Percentiles rank a stretch among this genome's conserved stretches.
These are phyloP conservation scores for Leccinum aurantiacum DNA, from an alignment of 768 basidiomycete genomes.

Conservation along the genomic window DNA sequence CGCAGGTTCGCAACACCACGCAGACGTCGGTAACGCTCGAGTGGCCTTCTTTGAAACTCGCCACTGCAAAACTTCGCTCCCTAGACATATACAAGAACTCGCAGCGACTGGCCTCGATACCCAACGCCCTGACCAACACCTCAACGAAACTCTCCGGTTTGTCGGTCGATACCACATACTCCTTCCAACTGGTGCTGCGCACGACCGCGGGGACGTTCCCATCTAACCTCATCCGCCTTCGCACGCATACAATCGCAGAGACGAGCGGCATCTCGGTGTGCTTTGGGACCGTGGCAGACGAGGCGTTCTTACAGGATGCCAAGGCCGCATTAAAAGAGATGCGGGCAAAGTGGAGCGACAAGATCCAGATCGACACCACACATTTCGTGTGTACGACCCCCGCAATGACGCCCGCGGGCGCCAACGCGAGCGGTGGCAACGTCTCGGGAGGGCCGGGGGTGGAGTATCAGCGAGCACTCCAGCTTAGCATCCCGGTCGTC, in stretches of 20 bases:
- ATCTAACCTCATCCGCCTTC: constrained; percentile 78
- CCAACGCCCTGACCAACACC: constrained; percentile 77
- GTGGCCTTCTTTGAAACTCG: constrained; percentile 86
- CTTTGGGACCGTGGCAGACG: constrained; percentile 87
- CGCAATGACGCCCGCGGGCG: too few relatives aligned
- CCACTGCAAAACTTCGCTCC: constrained; percentile 81
- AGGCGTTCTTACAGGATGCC: too few relatives aligned
- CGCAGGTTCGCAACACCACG: constrained; percentile 85
- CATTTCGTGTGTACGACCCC: too few relatives aligned
- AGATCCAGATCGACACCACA: too few relatives aligned
- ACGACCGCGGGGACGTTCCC: constrained; percentile 91
- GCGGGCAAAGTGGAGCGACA: too few relatives aligned
- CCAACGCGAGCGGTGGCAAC: constrained; percentile 46
- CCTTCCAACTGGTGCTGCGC: constrained; percentile 91
- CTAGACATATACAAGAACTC: constrained; percentile 93
- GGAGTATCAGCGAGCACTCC: constrained; percentile 93
- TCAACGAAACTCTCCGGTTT: constrained; percentile 86
- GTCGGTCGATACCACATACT: constrained; percentile 80
- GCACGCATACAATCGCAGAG: constrained; percentile 93
- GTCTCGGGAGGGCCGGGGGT: constrained; percentile 62
- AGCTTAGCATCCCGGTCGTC: constrained; percentile 91
- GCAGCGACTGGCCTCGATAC: constrained; percentile 83
- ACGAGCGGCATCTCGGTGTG: constrained; percentile 94
- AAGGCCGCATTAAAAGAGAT: too few relatives aligned
- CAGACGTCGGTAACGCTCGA: constrained; percentile 97